Evolutionary conservation across 1,284 basidiomycete genomes (phyloP).

Genomic region (Leccinum cinnamomeum): DNA sequence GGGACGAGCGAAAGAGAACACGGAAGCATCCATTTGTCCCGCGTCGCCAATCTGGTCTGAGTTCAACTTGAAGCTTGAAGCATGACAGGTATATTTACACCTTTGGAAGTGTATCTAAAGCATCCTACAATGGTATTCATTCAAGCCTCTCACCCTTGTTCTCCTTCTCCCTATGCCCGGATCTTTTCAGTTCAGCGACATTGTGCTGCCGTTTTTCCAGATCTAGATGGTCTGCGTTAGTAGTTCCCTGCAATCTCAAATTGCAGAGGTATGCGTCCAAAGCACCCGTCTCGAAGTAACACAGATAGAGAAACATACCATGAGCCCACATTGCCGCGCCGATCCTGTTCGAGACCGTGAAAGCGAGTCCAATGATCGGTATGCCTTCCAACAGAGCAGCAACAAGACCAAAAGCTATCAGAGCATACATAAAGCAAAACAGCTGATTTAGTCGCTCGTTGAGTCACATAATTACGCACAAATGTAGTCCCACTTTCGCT

Average conservation of each 20-base stretch:
- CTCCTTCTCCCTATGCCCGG: not conserved
- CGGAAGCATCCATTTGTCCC: not conserved
- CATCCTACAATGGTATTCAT: not conserved
- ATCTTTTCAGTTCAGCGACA: slow-evolving; percentile 37
- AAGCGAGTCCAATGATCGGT: slow-evolving; percentile 76
- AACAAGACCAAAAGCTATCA: slow-evolving; percentile 54
- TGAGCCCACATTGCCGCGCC: slow-evolving; percentile 92
- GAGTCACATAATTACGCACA: slow-evolving; percentile 39
- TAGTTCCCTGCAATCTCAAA: slow-evolving; percentile 6
- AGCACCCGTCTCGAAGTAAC: not conserved
- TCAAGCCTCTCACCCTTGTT: not conserved
- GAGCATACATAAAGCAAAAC: not conserved
- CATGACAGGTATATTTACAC: not conserved
- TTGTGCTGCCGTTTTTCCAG: slow-evolving; percentile 80
- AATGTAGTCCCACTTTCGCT: slow-evolving; percentile 85
- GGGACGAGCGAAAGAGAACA: too few relatives aligned
- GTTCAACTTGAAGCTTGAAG: not conserved
- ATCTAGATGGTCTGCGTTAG: slow-evolving; percentile 41
- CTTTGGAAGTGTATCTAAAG: not conserved
- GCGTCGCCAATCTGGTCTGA: not conserved
- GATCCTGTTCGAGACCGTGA: slow-evolving; percentile 82
- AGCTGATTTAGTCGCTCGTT: not conserved
- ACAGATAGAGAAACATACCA: slow-evolving; percentile 44
- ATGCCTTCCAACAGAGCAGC: slow-evolving; percentile 77
- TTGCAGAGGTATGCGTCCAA: too few relatives aligned